A percentile compares a stretch with the other conserved stretches of the same genome.
Conservation (phyloP, 257 asterid genomes). For the Mitragyna speciosa region DNA sequence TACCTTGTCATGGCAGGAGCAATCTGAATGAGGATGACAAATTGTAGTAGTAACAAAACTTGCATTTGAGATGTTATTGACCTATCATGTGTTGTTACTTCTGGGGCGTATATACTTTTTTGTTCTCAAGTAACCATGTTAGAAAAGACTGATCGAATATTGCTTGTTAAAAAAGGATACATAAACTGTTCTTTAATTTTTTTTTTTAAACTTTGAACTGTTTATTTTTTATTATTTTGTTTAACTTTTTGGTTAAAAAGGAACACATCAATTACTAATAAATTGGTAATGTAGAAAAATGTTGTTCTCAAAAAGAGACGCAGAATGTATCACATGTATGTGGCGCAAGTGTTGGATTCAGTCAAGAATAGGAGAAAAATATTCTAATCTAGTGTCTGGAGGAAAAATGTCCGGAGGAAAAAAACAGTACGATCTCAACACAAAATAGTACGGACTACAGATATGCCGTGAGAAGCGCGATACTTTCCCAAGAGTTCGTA, state of each 20-base stretch:
- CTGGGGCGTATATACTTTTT: too few species aligned
- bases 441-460: neutral
- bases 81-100: neutral
- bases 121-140: slow-evolving; percentile 16
- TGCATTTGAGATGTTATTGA: neutral
- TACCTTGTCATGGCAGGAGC: slow-evolving; percentile 4
- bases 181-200: neutral
- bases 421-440: neutral
- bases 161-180: neutral
- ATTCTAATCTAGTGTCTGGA: too few species aligned
- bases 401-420: slow-evolving; percentile 2
- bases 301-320: neutral
- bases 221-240: too few species aligned
- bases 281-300: neutral
- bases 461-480: neutral
- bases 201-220: neutral
- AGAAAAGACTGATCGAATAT: neutral
- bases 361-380: slow-evolving; percentile 3
- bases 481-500: neutral
- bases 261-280: neutral
- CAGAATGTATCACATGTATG: slow-evolving; percentile 2
- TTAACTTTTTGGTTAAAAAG: neutral
- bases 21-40: neutral
- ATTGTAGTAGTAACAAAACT: neutral
- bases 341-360: neutral